A percentile compares a stretch with the other conserved stretches of the same genome.
Evolutionary conservation across 2,329 filamentous ascomycete genomes (phyloP).

Genomic region (Colletotrichum sp.): DNA sequence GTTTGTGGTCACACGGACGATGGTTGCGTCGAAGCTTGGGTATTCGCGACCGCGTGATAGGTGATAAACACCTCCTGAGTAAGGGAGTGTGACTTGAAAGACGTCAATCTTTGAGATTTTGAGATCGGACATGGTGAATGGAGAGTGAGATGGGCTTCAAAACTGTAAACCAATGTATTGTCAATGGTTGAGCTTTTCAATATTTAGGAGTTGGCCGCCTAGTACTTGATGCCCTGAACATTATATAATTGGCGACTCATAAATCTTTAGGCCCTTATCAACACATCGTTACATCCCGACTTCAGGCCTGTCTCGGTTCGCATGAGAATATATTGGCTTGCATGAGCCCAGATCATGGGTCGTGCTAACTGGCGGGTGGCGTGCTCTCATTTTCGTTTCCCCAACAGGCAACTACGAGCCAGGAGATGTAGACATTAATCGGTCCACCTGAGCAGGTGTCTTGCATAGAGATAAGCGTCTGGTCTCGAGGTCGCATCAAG

Average conservation of each 20-base stretch:
- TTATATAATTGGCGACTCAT: neutral
- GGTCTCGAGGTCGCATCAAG: neutral
- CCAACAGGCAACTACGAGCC: neutral
- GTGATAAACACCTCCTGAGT: neutral
- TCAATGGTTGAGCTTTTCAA: neutral
- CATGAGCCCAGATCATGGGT: neutral
- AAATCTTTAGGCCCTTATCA: neutral
- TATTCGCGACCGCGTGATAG: neutral
- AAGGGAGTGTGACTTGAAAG: neutral
- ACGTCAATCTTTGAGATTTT: neutral
- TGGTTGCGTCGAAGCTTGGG: neutral
- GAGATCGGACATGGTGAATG: neutral
- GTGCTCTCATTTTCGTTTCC: neutral
- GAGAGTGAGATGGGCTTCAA: too few species aligned
- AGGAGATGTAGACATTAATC: neutral
- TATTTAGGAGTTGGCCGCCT: neutral
- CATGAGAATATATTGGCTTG: neutral
- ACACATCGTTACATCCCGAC: neutral
- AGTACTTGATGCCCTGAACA: neutral
- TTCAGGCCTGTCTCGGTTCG: neutral
- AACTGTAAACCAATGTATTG: accelerated
- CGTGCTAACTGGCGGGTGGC: neutral
- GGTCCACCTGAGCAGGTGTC: neutral
- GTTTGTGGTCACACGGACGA: neutral
- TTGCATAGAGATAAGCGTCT: neutral